A percentile compares a stretch with the other conserved stretches of the same genome.
Evolutionary conservation across 768 basidiomycete genomes (phyloP).

Genomic region (Psilocybe cyanescens): DNA sequence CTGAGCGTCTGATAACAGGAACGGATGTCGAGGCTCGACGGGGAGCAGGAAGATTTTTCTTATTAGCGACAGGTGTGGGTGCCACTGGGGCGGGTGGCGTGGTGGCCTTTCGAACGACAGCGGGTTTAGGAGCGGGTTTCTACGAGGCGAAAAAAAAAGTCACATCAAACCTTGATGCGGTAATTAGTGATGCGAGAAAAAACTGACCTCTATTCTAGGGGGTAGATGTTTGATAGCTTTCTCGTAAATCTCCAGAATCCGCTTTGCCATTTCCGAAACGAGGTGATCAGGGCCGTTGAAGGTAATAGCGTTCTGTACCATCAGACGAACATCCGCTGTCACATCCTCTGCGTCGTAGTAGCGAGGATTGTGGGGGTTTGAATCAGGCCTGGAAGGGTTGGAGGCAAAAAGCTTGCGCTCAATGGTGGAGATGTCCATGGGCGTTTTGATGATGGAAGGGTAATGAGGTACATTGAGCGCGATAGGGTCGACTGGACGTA

Average conservation of each 20-base stretch:
- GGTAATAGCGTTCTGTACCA: conserved; percentile 85
- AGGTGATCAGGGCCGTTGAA: conserved; percentile 95
- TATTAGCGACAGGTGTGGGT: conserved; percentile 40
- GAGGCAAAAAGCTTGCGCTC: conserved; percentile 86
- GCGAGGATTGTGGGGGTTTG: conserved; percentile 70
- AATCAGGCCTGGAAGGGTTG: conserved; percentile 78
- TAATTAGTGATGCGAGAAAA: conserved; percentile 8
- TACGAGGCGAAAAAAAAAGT: conserved; percentile 8
- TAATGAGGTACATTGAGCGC: conserved; percentile 89
- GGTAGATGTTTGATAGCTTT: conserved; percentile 88
- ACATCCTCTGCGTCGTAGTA: conserved; percentile 84
- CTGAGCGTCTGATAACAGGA: conserved; percentile 83
- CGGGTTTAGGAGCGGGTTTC: conserved; percentile 40
- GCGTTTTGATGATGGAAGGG: conserved; percentile 79
- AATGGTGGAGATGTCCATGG: conserved; percentile 94
- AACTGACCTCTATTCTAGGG: conserved; percentile 69
- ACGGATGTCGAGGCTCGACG: conserved; percentile 82
- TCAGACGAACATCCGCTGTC: conserved; percentile 79
- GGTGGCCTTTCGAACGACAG: conserved; percentile 47
- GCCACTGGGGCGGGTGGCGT: conserved; percentile 44
- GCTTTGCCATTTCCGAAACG: conserved; percentile 78
- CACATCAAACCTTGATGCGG: conserved; percentile 11
- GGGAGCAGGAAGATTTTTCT: conserved; percentile 43
- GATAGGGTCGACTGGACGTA: conserved; percentile 86
- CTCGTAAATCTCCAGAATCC: conserved; percentile 84